A percentile compares a stretch with the other conserved stretches of the same genome.
Evolutionary conservation across 441 rosid genomes (phyloP).

Genomic region (Rhodomyrtus psidioides): DNA sequence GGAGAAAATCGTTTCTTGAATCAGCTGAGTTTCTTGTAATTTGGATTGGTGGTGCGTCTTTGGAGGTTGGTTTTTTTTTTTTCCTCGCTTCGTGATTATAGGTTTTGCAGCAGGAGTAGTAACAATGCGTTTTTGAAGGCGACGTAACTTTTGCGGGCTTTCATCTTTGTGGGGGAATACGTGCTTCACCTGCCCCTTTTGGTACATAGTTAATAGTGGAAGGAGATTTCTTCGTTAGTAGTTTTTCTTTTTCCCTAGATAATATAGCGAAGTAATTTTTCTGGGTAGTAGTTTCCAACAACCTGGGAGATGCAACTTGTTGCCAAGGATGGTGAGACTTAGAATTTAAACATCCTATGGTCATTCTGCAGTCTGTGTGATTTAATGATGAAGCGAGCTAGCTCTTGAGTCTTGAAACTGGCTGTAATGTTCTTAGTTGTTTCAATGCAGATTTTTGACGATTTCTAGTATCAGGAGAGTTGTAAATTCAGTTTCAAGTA

Average conservation of each 20-base stretch:
- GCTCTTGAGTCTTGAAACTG: neutral
- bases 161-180: neutral
- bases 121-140: neutral
- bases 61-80: neutral
- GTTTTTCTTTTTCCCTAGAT: neutral
- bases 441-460: slow-evolving; percentile 50
- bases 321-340: neutral
- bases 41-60: neutral
- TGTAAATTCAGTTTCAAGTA: slow-evolving; percentile 19
- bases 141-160: neutral
- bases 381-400: neutral
- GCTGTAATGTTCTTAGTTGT: slow-evolving; percentile 1
- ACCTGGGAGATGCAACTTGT: neutral
- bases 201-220: neutral
- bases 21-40: neutral
- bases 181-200: neutral
- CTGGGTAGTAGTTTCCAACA: neutral
- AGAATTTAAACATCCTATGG: neutral
- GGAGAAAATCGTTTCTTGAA: neutral
- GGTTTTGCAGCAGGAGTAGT: neutral
- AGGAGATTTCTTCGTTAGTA: neutral
- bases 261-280: neutral
- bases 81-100: neutral
- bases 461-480: slow-evolving; percentile 34
- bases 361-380: neutral